Percentiles rank a stretch among this genome's conserved stretches.
Conservation (phyloP, 768 basidiomycete species). For the Termitomyces eurrhizus region DNA sequence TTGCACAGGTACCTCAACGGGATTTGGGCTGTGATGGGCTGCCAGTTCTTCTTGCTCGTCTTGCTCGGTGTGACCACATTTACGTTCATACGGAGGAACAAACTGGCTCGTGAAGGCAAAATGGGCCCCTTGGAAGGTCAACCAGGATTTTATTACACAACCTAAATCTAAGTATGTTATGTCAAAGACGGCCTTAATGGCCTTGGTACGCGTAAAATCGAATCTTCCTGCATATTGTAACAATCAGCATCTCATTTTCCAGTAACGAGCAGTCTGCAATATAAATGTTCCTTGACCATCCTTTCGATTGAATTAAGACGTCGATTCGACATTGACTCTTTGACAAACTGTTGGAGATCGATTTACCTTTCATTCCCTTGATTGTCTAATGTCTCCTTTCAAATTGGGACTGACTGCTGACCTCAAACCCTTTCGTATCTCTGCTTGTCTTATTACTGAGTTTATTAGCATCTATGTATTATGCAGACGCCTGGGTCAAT, state of each 20-base stretch:
- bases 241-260: background rate
- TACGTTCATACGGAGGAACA: slow-evolving; percentile 27
- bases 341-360: too few relatives aligned
- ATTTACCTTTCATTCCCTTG: too few relatives aligned
- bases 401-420: too few relatives aligned
- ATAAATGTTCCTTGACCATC: background rate
- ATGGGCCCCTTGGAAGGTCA: slow-evolving; percentile 29
- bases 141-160: slow-evolving; percentile 37
- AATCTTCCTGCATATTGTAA: background rate
- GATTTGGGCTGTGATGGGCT: slow-evolving; percentile 32
- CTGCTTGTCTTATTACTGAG: too few relatives aligned
- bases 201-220: background rate
- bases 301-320: background rate
- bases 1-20: slow-evolving; percentile 21
- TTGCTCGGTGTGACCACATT: slow-evolving; percentile 24
- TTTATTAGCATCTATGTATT: too few relatives aligned
- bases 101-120: slow-evolving; percentile 27
- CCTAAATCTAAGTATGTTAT: slow-evolving; percentile 20
- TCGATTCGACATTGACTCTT: background rate
- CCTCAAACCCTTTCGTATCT: too few relatives aligned
- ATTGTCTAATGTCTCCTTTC: too few relatives aligned
- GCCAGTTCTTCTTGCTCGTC: slow-evolving; percentile 29
- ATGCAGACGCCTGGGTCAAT: too few relatives aligned
- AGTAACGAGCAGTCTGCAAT: background rate
- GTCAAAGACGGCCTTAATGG: background rate